Base-by-base conservation (phyloP, 768 basidiomycete species). In the Rhizopogon sp. region DNA sequence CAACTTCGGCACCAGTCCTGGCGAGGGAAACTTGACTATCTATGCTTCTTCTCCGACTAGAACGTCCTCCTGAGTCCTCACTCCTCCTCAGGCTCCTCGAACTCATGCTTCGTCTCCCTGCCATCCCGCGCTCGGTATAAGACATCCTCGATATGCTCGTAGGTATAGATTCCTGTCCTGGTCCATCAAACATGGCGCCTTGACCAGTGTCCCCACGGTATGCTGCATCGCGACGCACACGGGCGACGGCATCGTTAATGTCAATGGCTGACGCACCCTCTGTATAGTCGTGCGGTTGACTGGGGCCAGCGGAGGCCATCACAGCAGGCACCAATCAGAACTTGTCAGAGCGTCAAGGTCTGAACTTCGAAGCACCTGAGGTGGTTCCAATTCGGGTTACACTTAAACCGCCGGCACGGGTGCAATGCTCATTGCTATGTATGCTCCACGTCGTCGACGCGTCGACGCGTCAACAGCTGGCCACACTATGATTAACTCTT, bases 121-220 rank as follows among this genome's bases (percentile, higher is more conserved):
- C 52, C 29, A 59, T 37, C n/a, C 63, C 58, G 13, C 64, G 67
- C 54, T 81, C 84, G 35, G 79, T 68, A 49, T 84, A 76, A 14
- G 86, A 81, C 90, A 93, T 93, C 54, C 85, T 78, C 6, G 90
- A 90, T 14, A 85, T 80, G 61, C 89, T 90, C 64, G 86, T 90
- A 0, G 90, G 90, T 61, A 89, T 83, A 28, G 78, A 82, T 33
- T 72, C 72, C 67, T 88, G 68, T 17, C 71, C 67, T 5, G 86
- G 90, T 0, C 90, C 90, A 60, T 87, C 85, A 66, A 91, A 93
- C 78, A 90, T 83, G 22, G 83, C 70, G 17, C 82, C 82, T 45
- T 81, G 82, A 47, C 76, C 81, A 60, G 82, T 79, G 57, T 79
- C 82, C 17, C 41, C 59, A 40, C 79, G 82, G 50, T 81, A 79